These are phyloP conservation scores for Camellia sinensis DNA, from an alignment of 148 eudicot genomes.

Conservation along the genomic window DNA sequence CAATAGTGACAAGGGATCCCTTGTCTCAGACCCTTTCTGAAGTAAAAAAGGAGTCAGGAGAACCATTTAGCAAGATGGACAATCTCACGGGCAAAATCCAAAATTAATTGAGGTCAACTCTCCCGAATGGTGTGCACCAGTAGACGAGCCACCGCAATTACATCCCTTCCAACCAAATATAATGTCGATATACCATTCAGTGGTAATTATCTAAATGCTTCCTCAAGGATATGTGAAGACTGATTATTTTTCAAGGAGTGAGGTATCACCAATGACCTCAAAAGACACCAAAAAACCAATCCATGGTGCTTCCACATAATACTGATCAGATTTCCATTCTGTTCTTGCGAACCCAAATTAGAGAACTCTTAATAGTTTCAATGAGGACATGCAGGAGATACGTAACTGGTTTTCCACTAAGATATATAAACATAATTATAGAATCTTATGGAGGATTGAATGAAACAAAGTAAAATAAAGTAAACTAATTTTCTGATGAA, in stretches of 20 bases:
- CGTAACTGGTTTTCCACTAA: not conserved
- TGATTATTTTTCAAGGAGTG: not conserved
- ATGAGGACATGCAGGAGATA: not conserved
- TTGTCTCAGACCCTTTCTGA: too few species aligned
- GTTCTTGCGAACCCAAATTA: not conserved
- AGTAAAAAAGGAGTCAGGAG: too few species aligned
- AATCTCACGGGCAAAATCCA: too few species aligned
- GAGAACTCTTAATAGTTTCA: not conserved
- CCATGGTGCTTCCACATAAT: not conserved
- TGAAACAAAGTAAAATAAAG: conserved; percentile 10
- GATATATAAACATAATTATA: not conserved
- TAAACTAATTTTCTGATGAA: not conserved
- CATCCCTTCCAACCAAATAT: not conserved
- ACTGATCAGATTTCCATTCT: not conserved
- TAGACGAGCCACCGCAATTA: not conserved
- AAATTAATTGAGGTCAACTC: too few species aligned
- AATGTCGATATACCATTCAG: not conserved
- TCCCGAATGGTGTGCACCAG: not conserved
- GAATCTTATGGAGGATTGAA: not conserved
- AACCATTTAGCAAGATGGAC: too few species aligned
- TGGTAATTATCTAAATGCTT: not conserved
- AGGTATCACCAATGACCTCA: not conserved
- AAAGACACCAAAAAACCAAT: not conserved
- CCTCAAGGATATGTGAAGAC: not conserved
- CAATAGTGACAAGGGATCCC: too few species aligned